phyloP scores from a whole-genome alignment of 257 asterid genomes.

The Capsicum chinense region DNA sequence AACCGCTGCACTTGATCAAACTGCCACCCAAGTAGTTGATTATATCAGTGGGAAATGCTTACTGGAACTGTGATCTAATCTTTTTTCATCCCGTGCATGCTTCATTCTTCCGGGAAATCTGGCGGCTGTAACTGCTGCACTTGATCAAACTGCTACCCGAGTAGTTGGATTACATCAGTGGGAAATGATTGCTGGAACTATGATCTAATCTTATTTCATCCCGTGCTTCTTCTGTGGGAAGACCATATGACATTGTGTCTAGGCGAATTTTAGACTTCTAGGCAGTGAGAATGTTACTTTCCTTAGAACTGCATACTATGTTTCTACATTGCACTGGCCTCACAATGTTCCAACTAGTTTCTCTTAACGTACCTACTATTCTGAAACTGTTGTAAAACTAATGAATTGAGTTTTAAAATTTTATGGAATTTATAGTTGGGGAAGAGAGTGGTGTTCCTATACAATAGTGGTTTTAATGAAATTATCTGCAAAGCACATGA shows the following conservation, averaged over 20 bases:
- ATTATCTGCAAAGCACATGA: not conserved
- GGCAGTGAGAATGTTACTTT: not conserved
- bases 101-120: slow-evolving; percentile 58
- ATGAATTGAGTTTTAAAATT: not conserved
- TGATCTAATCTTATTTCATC: slow-evolving; percentile 41
- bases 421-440: not conserved
- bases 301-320: not conserved
- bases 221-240: not conserved
- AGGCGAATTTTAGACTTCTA: not conserved
- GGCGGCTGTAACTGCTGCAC: slow-evolving; percentile 83
- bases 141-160: slow-evolving; percentile 64
- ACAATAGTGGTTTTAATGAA: not conserved
- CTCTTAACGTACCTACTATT: not conserved
- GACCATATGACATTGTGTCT: not conserved
- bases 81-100: not conserved
- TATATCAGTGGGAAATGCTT: slow-evolving; percentile 70
- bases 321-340: not conserved
- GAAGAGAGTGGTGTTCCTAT: not conserved
- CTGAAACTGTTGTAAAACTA: not conserved
- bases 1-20: slow-evolving; percentile 78
- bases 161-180: slow-evolving; percentile 72
- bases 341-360: slow-evolving; percentile 3
- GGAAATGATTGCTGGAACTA: slow-evolving; percentile 66
- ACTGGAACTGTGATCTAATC: slow-evolving; percentile 59
- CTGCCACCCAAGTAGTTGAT: slow-evolving; percentile 69